These are phyloP conservation scores for Ramichloridium luteum DNA, from an alignment of 2,329 filamentous ascomycete species.

Conservation along the genomic window DNA sequence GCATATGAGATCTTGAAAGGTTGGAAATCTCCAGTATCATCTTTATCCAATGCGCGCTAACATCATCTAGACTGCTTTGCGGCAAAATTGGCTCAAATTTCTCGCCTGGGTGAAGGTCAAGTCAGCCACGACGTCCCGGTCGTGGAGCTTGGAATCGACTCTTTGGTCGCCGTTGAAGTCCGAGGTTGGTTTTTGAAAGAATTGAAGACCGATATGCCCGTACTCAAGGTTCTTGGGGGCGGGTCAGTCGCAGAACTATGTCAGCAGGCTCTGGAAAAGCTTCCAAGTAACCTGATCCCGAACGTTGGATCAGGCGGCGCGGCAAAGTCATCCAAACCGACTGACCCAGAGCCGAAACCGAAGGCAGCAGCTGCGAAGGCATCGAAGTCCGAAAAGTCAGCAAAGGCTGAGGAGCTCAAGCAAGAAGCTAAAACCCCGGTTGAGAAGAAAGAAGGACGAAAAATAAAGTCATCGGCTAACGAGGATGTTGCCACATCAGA, in stretches of 20 bases:
- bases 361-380: too few relatives aligned
- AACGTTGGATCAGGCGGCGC: background rate
- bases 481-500: background rate
- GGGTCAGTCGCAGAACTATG: constrained; percentile 3
- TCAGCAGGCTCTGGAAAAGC: constrained; percentile 1
- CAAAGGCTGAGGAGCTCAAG: background rate
- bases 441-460: too few relatives aligned
- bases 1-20: constrained; percentile 1
- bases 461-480: background rate
- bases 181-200: constrained; percentile 38
- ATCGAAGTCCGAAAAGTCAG: background rate
- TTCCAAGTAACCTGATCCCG: background rate
- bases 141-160: constrained; percentile 27
- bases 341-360: background rate
- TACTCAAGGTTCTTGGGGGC: constrained; percentile 6
- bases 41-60: background rate
- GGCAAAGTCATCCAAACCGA: background rate
- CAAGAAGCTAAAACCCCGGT: background rate
- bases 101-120: too few relatives aligned
- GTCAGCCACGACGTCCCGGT: constrained; percentile 1
- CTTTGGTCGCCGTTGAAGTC: constrained; percentile 28
- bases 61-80: background rate
- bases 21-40: too few relatives aligned
- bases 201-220: constrained; percentile 14
- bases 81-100: too few relatives aligned